Evolutionary conservation across 2,329 filamentous ascomycete genomes (phyloP), one percentile per base, ranked within the genome.

Genomic region (Pseudogymnoascus sp.): DNA sequence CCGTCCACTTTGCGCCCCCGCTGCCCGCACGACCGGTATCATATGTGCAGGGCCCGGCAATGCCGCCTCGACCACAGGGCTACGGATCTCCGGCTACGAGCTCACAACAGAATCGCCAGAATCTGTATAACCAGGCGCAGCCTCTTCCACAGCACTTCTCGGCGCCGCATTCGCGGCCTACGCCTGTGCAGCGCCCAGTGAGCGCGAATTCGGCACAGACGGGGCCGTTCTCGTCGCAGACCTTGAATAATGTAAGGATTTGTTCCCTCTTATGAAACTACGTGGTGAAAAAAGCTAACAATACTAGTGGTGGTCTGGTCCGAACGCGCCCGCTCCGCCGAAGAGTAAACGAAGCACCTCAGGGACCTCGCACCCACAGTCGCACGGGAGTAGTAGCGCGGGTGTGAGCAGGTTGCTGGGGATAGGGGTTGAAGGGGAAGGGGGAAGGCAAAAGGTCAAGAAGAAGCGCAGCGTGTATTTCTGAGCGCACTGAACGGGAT

Each of bases 101-200:
- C 22, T 14, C 22, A 1, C 39, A 60, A 4, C 47, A 53, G 47
- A 33, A 37, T 4, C 20, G 41, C 1, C 39, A 37, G 41, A 58
- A 35, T 35, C 25, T 58, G 1, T 58, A 58, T 59, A 50, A 60
- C 38, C 36, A 60, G 20, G 57, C 57, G 28, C 38, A 38, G 20
- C 37, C n/a, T n/a, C 61, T 69, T 12, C 62, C 64, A 1, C 67
- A 69, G 58, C 64, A 66, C 39, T 64, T 68, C 7, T 66, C 65
- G 18, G 69, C 70, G 4, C 69, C 69, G 0, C 69, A 71, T 59
- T 61, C 63, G 2, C 62, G 62, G 28, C 69, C 69, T 15, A 57
- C 60, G 6, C 70, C 67, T 8, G 61, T 67, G 7, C 65, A 66
- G 38, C 64, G 70, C 60, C 70, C 70, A 2, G 30, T 63, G 11